These are phyloP conservation scores for Acanthamoeba lenticulata DNA, from an alignment of 208 protist genomes.

Conservation along the genomic window DNA sequence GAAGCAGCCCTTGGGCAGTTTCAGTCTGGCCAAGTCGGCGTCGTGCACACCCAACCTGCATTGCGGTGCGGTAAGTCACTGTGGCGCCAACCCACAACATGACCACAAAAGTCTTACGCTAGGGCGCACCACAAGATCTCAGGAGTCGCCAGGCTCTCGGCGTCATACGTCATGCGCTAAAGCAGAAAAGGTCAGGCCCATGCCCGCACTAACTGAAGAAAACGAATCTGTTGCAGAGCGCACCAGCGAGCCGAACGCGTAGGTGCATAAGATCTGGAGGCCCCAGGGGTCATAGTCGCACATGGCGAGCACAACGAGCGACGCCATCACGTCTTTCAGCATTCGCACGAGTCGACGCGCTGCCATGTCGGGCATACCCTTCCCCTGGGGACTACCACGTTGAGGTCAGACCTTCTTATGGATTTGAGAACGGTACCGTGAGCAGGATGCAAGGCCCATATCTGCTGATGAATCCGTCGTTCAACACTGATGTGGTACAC, in stretches of 20 bases:
- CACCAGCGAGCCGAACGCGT: slow-evolving; percentile 36
- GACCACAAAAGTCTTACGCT: not conserved
- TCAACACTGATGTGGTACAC: not conserved
- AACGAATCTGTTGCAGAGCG: not conserved
- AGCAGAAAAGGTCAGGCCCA: not conserved
- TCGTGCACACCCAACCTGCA: slow-evolving; percentile 20
- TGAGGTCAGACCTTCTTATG: not conserved
- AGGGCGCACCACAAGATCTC: not conserved
- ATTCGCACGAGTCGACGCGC: slow-evolving; percentile 11
- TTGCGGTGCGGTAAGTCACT: not conserved
- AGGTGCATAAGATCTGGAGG: slow-evolving; percentile 55
- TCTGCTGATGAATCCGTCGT: slow-evolving; percentile 12
- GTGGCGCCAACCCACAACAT: too few relatives aligned
- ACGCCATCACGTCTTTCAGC: not conserved
- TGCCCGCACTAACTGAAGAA: not conserved
- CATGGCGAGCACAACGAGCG: slow-evolving; percentile 31
- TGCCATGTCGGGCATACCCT: slow-evolving; percentile 38
- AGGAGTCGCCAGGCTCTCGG: slow-evolving; percentile 19
- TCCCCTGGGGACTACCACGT: not conserved
- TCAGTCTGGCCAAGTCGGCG: not conserved
- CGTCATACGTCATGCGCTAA: slow-evolving; percentile 45
- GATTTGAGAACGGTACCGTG: slow-evolving; percentile 20
- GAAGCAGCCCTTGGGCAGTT: not conserved
- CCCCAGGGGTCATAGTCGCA: slow-evolving; percentile 61
- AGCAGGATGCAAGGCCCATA: slow-evolving; percentile 23